Evolutionary conservation across 257 asterid species (phyloP).

Genomic region (Petunia secreta): DNA sequence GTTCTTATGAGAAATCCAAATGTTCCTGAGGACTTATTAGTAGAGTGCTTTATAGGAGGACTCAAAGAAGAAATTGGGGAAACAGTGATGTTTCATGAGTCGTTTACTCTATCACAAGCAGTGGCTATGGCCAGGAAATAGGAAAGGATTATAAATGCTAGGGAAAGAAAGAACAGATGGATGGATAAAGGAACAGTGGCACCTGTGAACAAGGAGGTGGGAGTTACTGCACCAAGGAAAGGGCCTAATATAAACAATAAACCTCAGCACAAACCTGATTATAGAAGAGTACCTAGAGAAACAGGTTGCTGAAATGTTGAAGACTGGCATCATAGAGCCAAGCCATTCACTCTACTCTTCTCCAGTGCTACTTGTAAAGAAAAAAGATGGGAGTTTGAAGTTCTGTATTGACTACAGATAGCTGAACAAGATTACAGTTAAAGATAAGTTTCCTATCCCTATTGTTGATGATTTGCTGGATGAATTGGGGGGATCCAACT

Average conservation of each 20-base stretch:
- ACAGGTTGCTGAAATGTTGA: neutral
- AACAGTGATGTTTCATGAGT: neutral
- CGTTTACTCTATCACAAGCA: neutral
- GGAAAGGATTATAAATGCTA: neutral
- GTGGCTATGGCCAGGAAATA: neutral
- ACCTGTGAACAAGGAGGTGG: too few relatives aligned
- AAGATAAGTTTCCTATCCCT: neutral
- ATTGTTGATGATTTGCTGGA: neutral
- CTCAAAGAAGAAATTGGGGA: neutral
- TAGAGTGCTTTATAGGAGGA: neutral
- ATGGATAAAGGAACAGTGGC: too few relatives aligned
- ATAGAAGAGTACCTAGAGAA: neutral
- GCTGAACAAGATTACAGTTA: too few relatives aligned
- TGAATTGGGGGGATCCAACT: neutral
- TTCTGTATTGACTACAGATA: too few relatives aligned
- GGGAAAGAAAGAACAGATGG: neutral
- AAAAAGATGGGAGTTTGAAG: neutral
- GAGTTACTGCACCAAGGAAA: too few relatives aligned
- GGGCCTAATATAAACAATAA: too few relatives aligned
- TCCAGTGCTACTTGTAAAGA: conserved; percentile 19
- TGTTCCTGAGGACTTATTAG: neutral
- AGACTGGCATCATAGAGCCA: neutral
- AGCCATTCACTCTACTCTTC: neutral
- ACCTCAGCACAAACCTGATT: neutral
- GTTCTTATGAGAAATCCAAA: neutral